Evolutionary conservation across 176 grass and related monocot genomes (phyloP).

Genomic region (Metroxylon sagu): DNA sequence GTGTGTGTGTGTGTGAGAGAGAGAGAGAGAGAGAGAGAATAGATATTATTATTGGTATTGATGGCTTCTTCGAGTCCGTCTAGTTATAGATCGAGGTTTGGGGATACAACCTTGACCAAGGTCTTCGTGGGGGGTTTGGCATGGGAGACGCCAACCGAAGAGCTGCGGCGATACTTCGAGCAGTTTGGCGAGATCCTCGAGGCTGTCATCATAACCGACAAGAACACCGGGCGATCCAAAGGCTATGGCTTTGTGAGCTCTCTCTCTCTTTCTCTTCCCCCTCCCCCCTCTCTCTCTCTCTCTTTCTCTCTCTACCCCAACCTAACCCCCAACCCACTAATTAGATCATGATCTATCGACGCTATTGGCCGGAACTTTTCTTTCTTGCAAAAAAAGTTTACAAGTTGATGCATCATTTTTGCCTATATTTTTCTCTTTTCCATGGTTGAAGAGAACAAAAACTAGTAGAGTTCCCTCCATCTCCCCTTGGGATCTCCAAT

Average conservation of each 20-base stretch:
- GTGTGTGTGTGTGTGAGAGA: background rate
- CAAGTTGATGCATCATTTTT: too few relatives aligned
- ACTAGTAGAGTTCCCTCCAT: too few relatives aligned
- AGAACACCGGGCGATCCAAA: slow-evolving; percentile 72
- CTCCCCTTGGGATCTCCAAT: too few relatives aligned
- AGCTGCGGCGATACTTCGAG: slow-evolving; percentile 59
- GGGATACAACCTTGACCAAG: slow-evolving; percentile 88
- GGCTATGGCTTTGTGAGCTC: slow-evolving; percentile 89
- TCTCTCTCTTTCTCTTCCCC: background rate
- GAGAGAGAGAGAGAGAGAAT: background rate
- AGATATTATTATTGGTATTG: background rate
- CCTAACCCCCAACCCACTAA: background rate
- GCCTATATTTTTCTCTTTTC: too few relatives aligned
- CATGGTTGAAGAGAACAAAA: too few relatives aligned
- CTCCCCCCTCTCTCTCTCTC: background rate
- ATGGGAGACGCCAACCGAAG: slow-evolving; percentile 80
- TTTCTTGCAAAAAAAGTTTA: too few relatives aligned
- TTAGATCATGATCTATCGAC: too few relatives aligned
- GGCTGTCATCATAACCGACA: slow-evolving; percentile 89
- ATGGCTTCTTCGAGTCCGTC: slow-evolving; percentile 17
- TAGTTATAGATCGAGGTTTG: slow-evolving; percentile 55
- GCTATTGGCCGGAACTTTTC: too few relatives aligned
- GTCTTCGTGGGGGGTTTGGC: slow-evolving; percentile 94
- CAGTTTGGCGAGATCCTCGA: slow-evolving; percentile 89
- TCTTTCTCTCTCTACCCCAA: background rate